Conservation (phyloP, 1,284 basidiomycete genomes). For the Sporisorium graminicola region DNA sequence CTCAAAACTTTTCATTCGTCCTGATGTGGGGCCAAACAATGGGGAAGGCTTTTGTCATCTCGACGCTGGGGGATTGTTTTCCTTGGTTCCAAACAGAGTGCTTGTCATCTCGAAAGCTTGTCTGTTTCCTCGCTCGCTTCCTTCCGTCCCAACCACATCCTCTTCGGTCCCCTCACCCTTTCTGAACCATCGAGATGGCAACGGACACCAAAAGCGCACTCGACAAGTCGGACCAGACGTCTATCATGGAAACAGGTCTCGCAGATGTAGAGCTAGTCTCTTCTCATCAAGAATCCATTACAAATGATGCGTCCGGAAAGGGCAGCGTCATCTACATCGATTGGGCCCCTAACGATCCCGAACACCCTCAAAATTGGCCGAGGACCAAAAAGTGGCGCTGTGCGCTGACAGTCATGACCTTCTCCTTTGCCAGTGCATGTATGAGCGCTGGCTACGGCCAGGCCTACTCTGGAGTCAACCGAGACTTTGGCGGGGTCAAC, state of each 20-base stretch:
- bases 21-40: not conserved
- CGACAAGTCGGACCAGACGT: conserved; percentile 7
- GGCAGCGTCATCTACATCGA: conserved; percentile 34
- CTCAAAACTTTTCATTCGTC: not conserved
- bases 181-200: not conserved
- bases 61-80: not conserved
- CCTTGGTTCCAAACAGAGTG: not conserved
- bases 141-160: not conserved
- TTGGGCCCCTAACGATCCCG: conserved; percentile 31
- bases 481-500: conserved; percentile 18
- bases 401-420: conserved; percentile 26
- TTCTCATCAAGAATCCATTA: not conserved
- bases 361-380: conserved; percentile 48
- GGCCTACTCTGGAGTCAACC: conserved; percentile 9
- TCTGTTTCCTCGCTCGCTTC: not conserved
- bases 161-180: not conserved
- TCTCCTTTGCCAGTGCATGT: conserved; percentile 41
- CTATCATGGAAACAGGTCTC: not conserved
- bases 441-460: conserved; percentile 34
- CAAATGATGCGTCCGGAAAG: not conserved
- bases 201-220: not conserved
- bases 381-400: conserved; percentile 15
- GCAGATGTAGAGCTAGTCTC: not conserved
- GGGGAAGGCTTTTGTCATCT: not conserved
- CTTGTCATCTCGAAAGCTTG: not conserved